These are phyloP conservation scores for Apiospora kogelbergensis DNA, from an alignment of 2,329 filamentous ascomycete genomes.

Conservation along the genomic window DNA sequence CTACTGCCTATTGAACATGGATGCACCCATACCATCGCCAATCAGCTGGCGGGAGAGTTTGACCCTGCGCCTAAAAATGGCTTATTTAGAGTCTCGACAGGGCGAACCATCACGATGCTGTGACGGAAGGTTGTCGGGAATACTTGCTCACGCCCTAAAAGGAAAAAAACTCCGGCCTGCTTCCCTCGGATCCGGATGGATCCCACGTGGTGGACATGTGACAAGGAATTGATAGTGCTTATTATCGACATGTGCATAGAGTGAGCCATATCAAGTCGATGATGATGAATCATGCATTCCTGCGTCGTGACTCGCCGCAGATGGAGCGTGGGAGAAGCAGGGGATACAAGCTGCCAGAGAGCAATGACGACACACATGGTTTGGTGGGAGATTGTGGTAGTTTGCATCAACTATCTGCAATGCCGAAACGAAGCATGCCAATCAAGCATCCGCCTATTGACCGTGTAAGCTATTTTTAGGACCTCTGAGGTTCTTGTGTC, in stretches of 20 bases:
- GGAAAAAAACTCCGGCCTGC: not conserved
- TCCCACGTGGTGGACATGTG: not conserved
- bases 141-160: not conserved
- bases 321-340: not conserved
- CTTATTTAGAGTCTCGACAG: not conserved
- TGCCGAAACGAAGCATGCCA: no score
- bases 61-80: not conserved
- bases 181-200: not conserved
- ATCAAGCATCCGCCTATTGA: no score
- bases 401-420: no score
- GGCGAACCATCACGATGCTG: not conserved
- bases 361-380: not conserved
- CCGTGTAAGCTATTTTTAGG: no score
- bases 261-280: not conserved
- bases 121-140: conserved; percentile 2
- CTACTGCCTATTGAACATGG: not conserved
- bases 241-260: not conserved
- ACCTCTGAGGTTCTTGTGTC: no score
- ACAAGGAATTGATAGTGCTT: not conserved
- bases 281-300: not conserved
- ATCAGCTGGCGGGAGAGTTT: not conserved
- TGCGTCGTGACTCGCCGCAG: not conserved
- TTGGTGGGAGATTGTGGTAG: not conserved
- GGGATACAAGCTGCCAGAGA: not conserved
- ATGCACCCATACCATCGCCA: not conserved